Conservation (phyloP, 2,329 filamentous ascomycete species). For the Simplicillium aogashimaense region DNA sequence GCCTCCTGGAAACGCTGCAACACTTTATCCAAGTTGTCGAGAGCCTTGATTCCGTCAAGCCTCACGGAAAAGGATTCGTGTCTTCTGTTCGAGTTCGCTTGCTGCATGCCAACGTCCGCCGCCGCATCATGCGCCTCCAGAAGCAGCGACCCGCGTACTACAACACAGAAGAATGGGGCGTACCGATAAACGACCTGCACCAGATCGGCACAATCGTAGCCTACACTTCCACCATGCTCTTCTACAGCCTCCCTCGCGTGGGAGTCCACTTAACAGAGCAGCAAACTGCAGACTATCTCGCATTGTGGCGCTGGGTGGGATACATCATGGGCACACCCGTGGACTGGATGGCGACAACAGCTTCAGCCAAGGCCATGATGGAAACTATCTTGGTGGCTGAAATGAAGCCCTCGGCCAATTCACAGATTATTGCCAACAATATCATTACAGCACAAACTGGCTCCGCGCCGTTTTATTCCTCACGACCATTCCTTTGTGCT, state of each 20-base stretch:
- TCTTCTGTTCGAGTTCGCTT: constrained; percentile 56
- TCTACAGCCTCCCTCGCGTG: constrained; percentile 60
- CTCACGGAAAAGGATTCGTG: constrained; percentile 53
- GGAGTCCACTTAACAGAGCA: constrained; percentile 54
- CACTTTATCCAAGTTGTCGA: constrained; percentile 63
- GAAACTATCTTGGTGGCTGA: constrained; percentile 59
- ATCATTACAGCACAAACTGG: constrained; percentile 60
- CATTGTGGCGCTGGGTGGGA: constrained; percentile 67
- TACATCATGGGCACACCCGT: constrained; percentile 62
- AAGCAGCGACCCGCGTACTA: constrained; percentile 48
- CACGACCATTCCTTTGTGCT: constrained; percentile 57
- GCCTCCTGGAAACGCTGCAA: constrained; percentile 61
- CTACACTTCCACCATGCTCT: constrained; percentile 61
- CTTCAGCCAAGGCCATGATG: constrained; percentile 51
- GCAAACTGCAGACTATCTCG: constrained; percentile 61
- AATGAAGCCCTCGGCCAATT: constrained; percentile 53
- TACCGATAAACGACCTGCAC: constrained; percentile 68
- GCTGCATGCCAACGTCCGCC: constrained; percentile 53
- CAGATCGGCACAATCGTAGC: constrained; percentile 60
- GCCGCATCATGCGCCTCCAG: constrained; percentile 49
- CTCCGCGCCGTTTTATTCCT: constrained; percentile 55
- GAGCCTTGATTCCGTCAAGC: constrained; percentile 54
- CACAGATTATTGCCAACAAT: constrained; percentile 60
- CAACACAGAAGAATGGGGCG: constrained; percentile 44
- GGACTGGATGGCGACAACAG: constrained; percentile 45